Evolutionary conservation across 306 rosid species (phyloP).

Genomic region (Cucurbita pepo): DNA sequence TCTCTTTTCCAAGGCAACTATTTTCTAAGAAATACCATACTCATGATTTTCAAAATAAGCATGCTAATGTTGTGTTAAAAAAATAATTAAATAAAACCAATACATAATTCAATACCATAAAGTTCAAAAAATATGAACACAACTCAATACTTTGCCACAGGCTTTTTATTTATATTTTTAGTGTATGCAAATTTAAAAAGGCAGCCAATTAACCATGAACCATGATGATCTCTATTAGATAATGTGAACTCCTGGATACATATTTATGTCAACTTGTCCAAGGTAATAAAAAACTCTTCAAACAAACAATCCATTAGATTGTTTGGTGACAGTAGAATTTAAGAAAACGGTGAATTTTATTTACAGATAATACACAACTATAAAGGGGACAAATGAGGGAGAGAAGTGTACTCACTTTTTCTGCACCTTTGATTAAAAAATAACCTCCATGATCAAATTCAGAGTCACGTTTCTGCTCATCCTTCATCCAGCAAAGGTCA

Average conservation of each 20-base stretch:
- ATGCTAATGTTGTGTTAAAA: neutral
- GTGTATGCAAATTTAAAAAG: too few relatives aligned
- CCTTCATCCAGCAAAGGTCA: conserved; percentile 81
- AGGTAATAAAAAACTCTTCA: neutral
- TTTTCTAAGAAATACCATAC: neutral
- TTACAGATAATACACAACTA: neutral
- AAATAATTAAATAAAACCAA: too few relatives aligned
- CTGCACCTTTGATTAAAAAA: conserved; percentile 82
- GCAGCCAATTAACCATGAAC: too few relatives aligned
- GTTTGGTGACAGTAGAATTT: neutral
- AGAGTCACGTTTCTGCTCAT: conserved; percentile 51
- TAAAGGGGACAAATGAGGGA: neutral
- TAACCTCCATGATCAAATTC: conserved; percentile 92
- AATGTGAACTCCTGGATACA: neutral
- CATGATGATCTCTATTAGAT: neutral
- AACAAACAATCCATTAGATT: neutral
- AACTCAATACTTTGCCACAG: too few relatives aligned
- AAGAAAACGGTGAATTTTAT: neutral
- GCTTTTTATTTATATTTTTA: too few relatives aligned
- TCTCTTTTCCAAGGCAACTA: neutral
- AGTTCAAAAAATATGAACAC: neutral
- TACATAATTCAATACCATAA: neutral
- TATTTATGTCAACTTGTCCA: neutral
- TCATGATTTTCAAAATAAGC: neutral
- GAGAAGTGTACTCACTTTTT: conserved; percentile 42